Evolutionary conservation across 2,329 filamentous ascomycete species (phyloP), one percentile per base, ranked within the genome.

Genomic region (Aspergillus carbonarius): DNA sequence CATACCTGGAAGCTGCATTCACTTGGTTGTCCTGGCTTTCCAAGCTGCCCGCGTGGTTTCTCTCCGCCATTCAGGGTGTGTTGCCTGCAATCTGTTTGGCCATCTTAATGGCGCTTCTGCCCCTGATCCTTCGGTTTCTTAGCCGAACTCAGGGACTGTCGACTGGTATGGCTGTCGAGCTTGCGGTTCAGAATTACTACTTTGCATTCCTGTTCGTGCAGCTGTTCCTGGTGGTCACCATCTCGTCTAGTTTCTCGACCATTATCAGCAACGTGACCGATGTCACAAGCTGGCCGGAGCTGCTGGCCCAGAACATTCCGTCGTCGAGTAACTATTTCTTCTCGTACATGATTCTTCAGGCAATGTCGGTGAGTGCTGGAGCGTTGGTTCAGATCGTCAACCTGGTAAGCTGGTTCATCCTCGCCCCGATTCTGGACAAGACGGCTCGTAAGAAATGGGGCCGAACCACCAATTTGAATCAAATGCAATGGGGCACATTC

Each of bases 241-340:
- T 99, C 54, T 87, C 92, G 2, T 88, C 88, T 10, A 90, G 90
- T 72, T 84, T 92, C 52, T 85, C 88, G 2, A 84, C 86, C 0
- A 80, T 86, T 52, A 77, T 93, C 44, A 78, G 85, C 17, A 79
- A 84, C n/a, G 72, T 95, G 10, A 79, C 89, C 3, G 74, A 85
- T 35, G 82, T 91, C 47, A 87, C 91, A n/a, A 82, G 82, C 37
- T 85, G 96, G 58, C 85, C 95, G 0, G 74, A 85, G 17, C 81
- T 90, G 0, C 79, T 99, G 27, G 93, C 93, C 0, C 74, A 81
- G 10, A 95, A 93, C 60, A 79, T 99, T 5, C 95, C 95, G 1
- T 90, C 86, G 66, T 89, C 93, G 0, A 90, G 92, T 66, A 96
- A 97, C 72, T 99, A 98, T 76, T 99, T 98, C 80, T 98, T 97